Conservation (phyloP, 1,284 basidiomycete genomes). For the Puccinia coronata region DNA sequence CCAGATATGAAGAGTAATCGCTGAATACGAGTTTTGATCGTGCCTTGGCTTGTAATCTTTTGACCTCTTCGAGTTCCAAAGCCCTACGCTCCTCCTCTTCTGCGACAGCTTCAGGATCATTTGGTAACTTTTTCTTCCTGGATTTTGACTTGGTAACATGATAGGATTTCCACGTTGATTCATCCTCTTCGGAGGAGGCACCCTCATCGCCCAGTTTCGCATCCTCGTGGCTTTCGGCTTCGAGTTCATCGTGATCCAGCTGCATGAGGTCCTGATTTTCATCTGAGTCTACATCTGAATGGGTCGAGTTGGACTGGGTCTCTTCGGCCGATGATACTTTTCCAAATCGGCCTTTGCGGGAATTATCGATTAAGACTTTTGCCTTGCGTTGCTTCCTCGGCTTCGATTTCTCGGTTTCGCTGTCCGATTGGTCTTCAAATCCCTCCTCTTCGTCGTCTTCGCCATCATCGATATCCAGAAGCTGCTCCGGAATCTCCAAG, state of each 20-base stretch:
- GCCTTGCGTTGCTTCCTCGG: conserved; percentile 36
- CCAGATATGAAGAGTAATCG: conserved; percentile 41
- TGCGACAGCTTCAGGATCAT: conserved; percentile 52
- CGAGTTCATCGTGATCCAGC: conserved; percentile 15
- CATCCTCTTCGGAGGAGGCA: conserved; percentile 54
- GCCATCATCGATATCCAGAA: conserved; percentile 39
- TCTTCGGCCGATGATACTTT: conserved; percentile 18
- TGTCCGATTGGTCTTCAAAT: conserved; percentile 8
- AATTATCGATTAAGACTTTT: conserved; percentile 33
- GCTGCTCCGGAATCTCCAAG: conserved; percentile 38
- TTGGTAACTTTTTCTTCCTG: conserved; percentile 54
- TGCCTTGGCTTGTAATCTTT: conserved; percentile 41
- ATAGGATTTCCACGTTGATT: conserved; percentile 52
- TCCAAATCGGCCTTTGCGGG: conserved; percentile 39
- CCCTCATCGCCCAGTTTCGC: conserved; percentile 11
- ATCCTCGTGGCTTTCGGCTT: conserved; percentile 13
- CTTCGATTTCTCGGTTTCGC: conserved; percentile 5
- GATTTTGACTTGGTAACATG: conserved; percentile 37
- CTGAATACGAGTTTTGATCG: conserved; percentile 17
- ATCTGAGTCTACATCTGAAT: conserved; percentile 52
- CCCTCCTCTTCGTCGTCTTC: conserved; percentile 18
- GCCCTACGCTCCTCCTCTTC: conserved; percentile 49
- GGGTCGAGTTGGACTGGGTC: conserved; percentile 55
- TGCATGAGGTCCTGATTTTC: conserved; percentile 7
- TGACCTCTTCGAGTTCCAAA: conserved; percentile 50